These are phyloP conservation scores for Thymus quinquecostatus DNA, from an alignment of 257 asterid species.

Conservation along the genomic window DNA sequence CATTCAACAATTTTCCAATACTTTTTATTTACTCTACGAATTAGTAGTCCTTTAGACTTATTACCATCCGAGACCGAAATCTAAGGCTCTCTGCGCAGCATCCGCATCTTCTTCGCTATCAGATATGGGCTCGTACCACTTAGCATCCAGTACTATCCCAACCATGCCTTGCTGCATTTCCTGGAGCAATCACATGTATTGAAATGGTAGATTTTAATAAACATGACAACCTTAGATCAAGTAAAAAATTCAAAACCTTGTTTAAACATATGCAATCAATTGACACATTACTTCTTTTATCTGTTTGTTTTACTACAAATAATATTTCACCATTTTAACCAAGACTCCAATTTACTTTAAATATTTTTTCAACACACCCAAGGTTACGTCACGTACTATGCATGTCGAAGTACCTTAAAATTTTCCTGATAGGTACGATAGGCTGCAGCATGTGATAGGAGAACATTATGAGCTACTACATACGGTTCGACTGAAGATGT, in stretches of 20 bases:
- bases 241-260: too few species aligned
- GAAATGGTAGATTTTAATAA: too few species aligned
- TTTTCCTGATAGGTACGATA: constrained; percentile 54
- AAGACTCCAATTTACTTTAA: too few species aligned
- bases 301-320: too few species aligned
- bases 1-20: neutral
- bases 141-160: constrained; percentile 71
- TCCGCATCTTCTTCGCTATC: constrained; percentile 58
- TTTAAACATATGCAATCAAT: too few species aligned
- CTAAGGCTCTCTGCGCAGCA: constrained; percentile 79
- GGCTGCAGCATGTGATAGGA: constrained; percentile 79
- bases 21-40: neutral
- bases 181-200: constrained; percentile 31
- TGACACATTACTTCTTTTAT: too few species aligned
- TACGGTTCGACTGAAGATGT: constrained; percentile 79
- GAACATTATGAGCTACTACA: constrained; percentile 69
- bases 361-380: too few species aligned
- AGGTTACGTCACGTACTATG: too few species aligned
- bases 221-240: too few species aligned
- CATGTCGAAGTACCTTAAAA: constrained; percentile 61
- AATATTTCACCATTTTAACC: too few species aligned
- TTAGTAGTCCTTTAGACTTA: neutral
- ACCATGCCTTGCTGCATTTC: constrained; percentile 65
- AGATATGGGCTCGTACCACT: constrained; percentile 81
- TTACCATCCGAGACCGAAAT: constrained; percentile 89